Evolutionary conservation across 345 rosid species (phyloP), one percentile per base, ranked within the genome.

Genomic region (Chamaenerion angustifolium): DNA sequence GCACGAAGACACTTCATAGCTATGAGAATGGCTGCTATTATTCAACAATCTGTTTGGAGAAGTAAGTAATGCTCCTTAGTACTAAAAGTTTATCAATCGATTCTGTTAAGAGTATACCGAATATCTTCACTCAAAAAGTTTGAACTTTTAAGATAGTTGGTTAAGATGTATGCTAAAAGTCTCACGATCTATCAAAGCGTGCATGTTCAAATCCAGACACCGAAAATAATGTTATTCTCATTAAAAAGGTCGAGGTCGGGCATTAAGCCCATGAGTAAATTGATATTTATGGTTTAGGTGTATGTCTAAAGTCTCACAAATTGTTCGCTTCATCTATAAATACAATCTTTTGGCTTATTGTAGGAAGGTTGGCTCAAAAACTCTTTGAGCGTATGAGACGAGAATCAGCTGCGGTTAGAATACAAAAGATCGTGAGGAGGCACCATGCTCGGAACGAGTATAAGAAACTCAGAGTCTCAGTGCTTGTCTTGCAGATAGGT

Each of bases 1-100:
- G 76, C 93, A 63, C 85, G 71, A 31, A 87, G 66, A 71, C 65
- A 85, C 40, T 92, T 92, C 58, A 60, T 80, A 63, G 73, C 89
- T 52, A 52, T 92, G 65, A 75, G 78, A 46, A 62, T 70, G 57
- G 87, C 95, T 42, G 53, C 85, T 16, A 42, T 92, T 16, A 49
- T 63, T 55, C 12, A 50, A 51, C 67, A 63, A 51, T 63, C 67
- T 9, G 40, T 52, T 4, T 63, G 61, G 52, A 63, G 67, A 56
- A 61, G 67, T 57, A 45, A 51, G 44, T 25, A 21, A 42, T 7
- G 7, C 6, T 21, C 47, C 21, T n/a, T n/a, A n/a, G n/a, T n/a
- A n/a, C n/a, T n/a, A n/a, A n/a, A n/a, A n/a, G n/a, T n/a, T n/a
- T n/a, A n/a, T n/a, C n/a, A n/a, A n/a, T n/a, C n/a, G n/a, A n/a